Evolutionary conservation across 2,329 filamentous ascomycete species (phyloP), one percentile per base, ranked within the genome.

Genomic region (Calonectria crousiana): DNA sequence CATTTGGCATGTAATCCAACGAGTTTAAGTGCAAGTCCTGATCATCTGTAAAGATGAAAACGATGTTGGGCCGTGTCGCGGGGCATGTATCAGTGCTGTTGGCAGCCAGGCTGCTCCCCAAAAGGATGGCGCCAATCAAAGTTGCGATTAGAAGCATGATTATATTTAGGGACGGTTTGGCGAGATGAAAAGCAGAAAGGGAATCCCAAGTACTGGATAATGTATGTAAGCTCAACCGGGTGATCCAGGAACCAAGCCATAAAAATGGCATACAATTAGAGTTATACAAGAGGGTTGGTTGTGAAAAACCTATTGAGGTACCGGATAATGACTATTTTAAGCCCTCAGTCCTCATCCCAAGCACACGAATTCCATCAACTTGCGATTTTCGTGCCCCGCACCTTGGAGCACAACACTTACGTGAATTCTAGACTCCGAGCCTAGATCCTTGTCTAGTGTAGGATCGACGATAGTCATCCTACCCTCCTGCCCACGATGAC

Each of bases 11-110:
- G 47, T 65, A 73, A 23, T 73, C 66, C 4, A 73, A 49, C 1
- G 71, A 73, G 53, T 69, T 69, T 10, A 73, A 36, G 30, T 66
- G 71, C n/a, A 73, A 58, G 36, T 69, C 71, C 10, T 73, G 71
- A 49, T 73, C 71, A 58, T 73, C 71, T 3, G 71, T 73, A 34
- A 73, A 69, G 16, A 73, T 69, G 18, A 73, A 73, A n/a, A 73
- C 66, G 13, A 73, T 73, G 14, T 73, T 73, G 56, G 71, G 71
- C 9, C 66, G 47, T 2, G 49, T 51, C 2, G 58, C 28, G 5
- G 49, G 51, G 11, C 69, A 71, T 1, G 47, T 66, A 9, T 52
- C 36, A n/a, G 68, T 30, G 20, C 41, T 34, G 9, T 53, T 49
- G 16, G 36, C 49, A 18, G 51, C 51, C 18, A 71, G 18, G 49